Conservation (phyloP, 306 rosid genomes). For the Fragaria ananassa region DNA sequence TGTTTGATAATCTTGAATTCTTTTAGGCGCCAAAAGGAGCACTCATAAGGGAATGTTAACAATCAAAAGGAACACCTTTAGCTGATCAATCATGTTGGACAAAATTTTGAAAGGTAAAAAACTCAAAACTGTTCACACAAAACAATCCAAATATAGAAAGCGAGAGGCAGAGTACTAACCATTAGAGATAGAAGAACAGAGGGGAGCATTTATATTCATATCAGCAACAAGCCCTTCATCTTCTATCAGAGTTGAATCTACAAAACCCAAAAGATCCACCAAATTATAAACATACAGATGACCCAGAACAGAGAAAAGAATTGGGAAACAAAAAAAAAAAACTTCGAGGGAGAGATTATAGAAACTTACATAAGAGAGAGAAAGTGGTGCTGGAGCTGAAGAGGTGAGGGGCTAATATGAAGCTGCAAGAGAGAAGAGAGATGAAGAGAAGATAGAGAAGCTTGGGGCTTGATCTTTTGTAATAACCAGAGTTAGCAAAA, state of each 20-base stretch:
- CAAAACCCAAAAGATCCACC: slow-evolving; percentile 17
- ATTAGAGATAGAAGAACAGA: slow-evolving; percentile 54
- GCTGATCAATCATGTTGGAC: not conserved
- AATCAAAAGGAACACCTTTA: not conserved
- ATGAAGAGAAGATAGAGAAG: slow-evolving; percentile 50
- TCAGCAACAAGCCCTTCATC: slow-evolving; percentile 33
- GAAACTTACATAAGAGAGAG: slow-evolving; percentile 44
- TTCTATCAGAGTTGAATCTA: slow-evolving; percentile 49
- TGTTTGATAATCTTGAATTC: not conserved
- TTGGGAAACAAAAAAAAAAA: not conserved
- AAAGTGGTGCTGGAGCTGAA: slow-evolving; percentile 35
- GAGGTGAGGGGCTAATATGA: slow-evolving; percentile 51
- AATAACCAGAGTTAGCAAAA: slow-evolving; percentile 34
- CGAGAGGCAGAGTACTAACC: slow-evolving; percentile 34
- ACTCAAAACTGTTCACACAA: not conserved
- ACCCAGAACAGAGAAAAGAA: not conserved
- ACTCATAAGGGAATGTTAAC: not conserved
- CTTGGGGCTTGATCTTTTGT: slow-evolving; percentile 52
- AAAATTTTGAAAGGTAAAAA: slow-evolving; percentile 1
- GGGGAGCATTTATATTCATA: slow-evolving; percentile 34
- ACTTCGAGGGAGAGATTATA: not conserved
- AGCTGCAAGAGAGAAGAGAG: slow-evolving; percentile 52
- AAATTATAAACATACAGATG: slow-evolving; percentile 12
- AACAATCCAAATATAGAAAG: not conserved
- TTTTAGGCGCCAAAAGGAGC: not conserved